These are phyloP conservation scores for Penstemon eatonii DNA, from an alignment of 257 asterid species.

Conservation along the genomic window DNA sequence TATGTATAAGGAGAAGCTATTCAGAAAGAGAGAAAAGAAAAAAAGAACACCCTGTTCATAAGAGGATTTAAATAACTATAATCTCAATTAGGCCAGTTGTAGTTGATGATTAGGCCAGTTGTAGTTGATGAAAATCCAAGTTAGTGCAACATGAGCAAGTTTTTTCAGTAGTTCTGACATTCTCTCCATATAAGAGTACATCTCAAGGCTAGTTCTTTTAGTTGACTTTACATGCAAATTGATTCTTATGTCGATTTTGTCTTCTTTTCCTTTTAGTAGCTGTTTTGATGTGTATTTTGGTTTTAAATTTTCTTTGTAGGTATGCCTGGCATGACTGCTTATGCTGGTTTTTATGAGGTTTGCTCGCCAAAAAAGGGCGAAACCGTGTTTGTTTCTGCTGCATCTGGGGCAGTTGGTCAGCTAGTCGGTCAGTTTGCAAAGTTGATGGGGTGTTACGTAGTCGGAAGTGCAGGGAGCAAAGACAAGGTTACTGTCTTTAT, in stretches of 20 bases:
- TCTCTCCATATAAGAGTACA: too few relatives aligned
- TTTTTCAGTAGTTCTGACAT: not conserved
- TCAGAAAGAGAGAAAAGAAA: too few relatives aligned
- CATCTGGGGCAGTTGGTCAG: constrained; percentile 18
- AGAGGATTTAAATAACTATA: too few relatives aligned
- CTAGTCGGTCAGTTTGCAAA: constrained; percentile 19
- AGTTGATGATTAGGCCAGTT: too few relatives aligned
- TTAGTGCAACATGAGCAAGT: not conserved
- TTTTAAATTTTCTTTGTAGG: not conserved
- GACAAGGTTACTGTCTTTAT: not conserved
- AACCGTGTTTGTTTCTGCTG: constrained; percentile 11
- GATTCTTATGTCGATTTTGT: not conserved
- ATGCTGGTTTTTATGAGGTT: constrained; percentile 14
- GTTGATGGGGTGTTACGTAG: constrained; percentile 21
- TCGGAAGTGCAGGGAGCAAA: constrained; percentile 24
- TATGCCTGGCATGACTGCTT: constrained; percentile 15
- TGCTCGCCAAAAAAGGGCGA: constrained; percentile 3
- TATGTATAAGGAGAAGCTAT: too few relatives aligned
- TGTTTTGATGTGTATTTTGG: not conserved
- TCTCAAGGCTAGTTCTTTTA: too few relatives aligned
- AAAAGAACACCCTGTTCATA: too few relatives aligned
- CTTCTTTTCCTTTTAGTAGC: not conserved
- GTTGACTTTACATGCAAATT: not conserved
- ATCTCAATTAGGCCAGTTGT: too few relatives aligned
- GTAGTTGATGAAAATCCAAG: too few relatives aligned